Conservation (phyloP, 495 filamentous ascomycete genomes). For the Apodospora peruviana region DNA sequence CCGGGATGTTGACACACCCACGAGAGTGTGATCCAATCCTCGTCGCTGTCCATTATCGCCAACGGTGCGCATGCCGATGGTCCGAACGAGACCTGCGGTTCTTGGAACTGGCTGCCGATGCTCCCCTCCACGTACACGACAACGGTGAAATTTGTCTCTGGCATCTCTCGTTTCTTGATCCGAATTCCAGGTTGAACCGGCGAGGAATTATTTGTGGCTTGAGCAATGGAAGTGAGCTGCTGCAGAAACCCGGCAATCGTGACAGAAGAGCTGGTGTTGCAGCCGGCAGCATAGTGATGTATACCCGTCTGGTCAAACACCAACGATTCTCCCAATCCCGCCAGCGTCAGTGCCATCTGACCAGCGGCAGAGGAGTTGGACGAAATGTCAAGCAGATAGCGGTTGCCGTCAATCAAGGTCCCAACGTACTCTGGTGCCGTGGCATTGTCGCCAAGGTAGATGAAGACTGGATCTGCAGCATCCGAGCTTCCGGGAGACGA, state of each 20-base stretch:
- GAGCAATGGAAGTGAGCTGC: constrained; percentile 9
- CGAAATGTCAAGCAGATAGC: constrained; percentile 12
- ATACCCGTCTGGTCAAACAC: constrained; percentile 17
- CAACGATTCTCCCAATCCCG: constrained; percentile 9
- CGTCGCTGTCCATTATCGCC: not conserved
- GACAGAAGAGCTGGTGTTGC: constrained; percentile 9
- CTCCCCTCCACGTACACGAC: constrained; percentile 9
- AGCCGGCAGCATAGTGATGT: constrained; percentile 14
- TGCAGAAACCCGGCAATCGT: constrained; percentile 11
- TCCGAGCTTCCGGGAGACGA: not conserved
- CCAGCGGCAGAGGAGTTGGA: constrained; percentile 11
- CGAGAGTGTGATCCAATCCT: constrained; percentile 5
- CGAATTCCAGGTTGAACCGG: too few species aligned
- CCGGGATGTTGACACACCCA: constrained; percentile 19
- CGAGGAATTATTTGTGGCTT: too few species aligned
- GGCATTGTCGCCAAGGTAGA: constrained; percentile 14
- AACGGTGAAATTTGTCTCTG: constrained; percentile 17
- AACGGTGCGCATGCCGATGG: constrained; percentile 12
- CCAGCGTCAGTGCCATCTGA: constrained; percentile 3
- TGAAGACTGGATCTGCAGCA: constrained; percentile 8
- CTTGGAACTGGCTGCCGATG: constrained; percentile 2
- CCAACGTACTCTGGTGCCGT: constrained; percentile 16
- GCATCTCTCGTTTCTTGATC: not conserved
- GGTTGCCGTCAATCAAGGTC: constrained; percentile 10
- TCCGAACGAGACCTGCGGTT: constrained; percentile 13